Base-by-base conservation (phyloP, 345 rosid genomes). In the Ceriops decandra region DNA sequence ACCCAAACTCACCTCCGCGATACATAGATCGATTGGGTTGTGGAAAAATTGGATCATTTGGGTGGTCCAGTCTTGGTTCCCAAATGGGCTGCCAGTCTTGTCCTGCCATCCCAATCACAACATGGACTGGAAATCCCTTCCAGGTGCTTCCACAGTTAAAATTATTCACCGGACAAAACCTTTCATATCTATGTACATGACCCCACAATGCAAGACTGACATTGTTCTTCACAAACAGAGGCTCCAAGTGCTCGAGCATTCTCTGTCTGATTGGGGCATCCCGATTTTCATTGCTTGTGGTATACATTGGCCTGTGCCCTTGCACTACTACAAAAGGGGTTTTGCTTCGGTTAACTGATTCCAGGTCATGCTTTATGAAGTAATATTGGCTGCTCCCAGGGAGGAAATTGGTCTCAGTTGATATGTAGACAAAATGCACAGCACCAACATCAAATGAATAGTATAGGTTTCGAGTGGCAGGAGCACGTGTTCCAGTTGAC, bases 261-360 rank as follows among this genome's bases (percentile, higher is more conserved):
- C 61, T 85, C 68, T 64, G 17, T 71, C 87, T 79, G 72, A 90
- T 49, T 2, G 90, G 84, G 6, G 79, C 74, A 62, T 93, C 98
- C 68, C 86, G 68, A 6, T 19, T 52, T 74, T 83, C 90, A 10
- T 80, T 66, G 77, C 96, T 89, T 20, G 97, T 85, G 6, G 97
- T 90, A 79, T 93, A 93, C 98, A 90, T 93, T 15, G 97, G 98
- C 74, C 98, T 85, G 77, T 90, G 98, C 71, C 98, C 96, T 72
- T 90, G 93, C 20, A 90, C 84, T 16, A 90, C 83, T 52, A 89
- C 83, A 60, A 90, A 93, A 5, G 97, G 97, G 20, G 92, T 87
- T 85, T 80, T 87, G 52, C 77, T 83, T 71, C 88, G 82, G 71
- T 93, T 84, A 19, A 89, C 97, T 27, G 86, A 87, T 75, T 89